phyloP scores from a whole-genome alignment of 352 stramenopile genomes.

The Phytophthora citrophthora region DNA sequence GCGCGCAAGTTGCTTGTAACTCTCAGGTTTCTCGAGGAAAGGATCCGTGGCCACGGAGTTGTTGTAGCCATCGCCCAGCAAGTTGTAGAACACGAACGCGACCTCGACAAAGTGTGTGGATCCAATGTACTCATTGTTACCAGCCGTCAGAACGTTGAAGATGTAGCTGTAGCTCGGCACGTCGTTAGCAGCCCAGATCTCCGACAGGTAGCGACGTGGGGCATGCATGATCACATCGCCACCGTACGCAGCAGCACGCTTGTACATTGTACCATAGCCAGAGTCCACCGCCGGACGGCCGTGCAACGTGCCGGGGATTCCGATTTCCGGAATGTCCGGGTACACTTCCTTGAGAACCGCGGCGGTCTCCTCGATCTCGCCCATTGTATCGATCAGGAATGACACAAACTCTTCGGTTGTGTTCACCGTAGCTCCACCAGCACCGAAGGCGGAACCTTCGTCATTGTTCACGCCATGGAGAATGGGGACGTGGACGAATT shows the following conservation, averaged over 20 bases:
- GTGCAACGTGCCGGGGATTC: slow-evolving; percentile 24
- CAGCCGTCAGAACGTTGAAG: slow-evolving; percentile 31
- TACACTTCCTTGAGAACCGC: slow-evolving; percentile 28
- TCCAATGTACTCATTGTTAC: slow-evolving; percentile 19
- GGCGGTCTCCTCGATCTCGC: slow-evolving; percentile 26
- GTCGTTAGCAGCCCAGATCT: slow-evolving; percentile 30
- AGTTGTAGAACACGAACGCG: slow-evolving; percentile 42
- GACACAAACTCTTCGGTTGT: slow-evolving; percentile 31
- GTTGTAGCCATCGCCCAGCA: slow-evolving; percentile 33
- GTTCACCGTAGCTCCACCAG: not conserved
- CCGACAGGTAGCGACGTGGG: slow-evolving; percentile 32
- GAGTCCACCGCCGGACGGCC: slow-evolving; percentile 28
- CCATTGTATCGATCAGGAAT: slow-evolving; percentile 29
- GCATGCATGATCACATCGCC: slow-evolving; percentile 35
- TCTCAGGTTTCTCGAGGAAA: slow-evolving; percentile 27
- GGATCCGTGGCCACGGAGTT: slow-evolving; percentile 26
- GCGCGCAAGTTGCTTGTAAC: slow-evolving; percentile 18
- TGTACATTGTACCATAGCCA: slow-evolving; percentile 36
- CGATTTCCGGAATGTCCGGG: slow-evolving; percentile 33
- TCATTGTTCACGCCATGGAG: slow-evolving; percentile 38
- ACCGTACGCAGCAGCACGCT: slow-evolving; percentile 28
- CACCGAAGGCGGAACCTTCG: slow-evolving; percentile 36
- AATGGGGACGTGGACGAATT: slow-evolving; percentile 41
- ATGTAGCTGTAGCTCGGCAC: slow-evolving; percentile 37
- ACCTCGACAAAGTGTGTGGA: slow-evolving; percentile 35